Evolutionary conservation across 2,329 filamentous ascomycete genomes (phyloP).

Genomic region (Neonectria magnoliae): DNA sequence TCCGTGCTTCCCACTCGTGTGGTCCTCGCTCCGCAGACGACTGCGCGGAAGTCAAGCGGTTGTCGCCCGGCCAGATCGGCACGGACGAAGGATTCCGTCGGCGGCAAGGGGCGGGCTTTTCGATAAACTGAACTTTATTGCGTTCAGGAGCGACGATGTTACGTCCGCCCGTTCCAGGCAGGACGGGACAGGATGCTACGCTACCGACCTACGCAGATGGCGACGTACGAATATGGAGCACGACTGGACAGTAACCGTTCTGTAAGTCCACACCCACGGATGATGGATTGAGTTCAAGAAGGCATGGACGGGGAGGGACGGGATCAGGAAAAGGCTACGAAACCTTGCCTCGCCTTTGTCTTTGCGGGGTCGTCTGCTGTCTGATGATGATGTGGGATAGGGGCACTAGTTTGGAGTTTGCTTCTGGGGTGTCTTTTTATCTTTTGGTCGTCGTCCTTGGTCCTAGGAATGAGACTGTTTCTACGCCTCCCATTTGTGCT

Average conservation of each 20-base stretch:
- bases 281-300: constrained; percentile 13
- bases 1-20: background rate
- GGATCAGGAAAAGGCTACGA: constrained; percentile 15
- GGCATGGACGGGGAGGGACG: constrained; percentile 3
- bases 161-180: constrained; percentile 19
- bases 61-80: constrained; percentile 34
- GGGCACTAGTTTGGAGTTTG: constrained; percentile 7
- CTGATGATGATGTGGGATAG: constrained; percentile 1
- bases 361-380: constrained; percentile 18
- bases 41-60: constrained; percentile 18
- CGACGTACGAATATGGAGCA: background rate
- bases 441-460: background rate
- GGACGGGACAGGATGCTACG: constrained; percentile 13
- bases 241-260: background rate
- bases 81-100: constrained; percentile 29
- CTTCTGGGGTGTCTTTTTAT: constrained; percentile 3
- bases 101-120: constrained; percentile 18
- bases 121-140: constrained; percentile 14
- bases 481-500: constrained; percentile 23
- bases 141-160: constrained; percentile 11
- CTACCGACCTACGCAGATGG: background rate
- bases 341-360: constrained; percentile 15
- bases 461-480: constrained; percentile 22
- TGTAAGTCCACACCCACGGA: background rate
- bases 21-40: background rate